phyloP scores from a whole-genome alignment of 2,329 filamentous ascomycete genomes.

The Ploettnerulaceae sp. region DNA sequence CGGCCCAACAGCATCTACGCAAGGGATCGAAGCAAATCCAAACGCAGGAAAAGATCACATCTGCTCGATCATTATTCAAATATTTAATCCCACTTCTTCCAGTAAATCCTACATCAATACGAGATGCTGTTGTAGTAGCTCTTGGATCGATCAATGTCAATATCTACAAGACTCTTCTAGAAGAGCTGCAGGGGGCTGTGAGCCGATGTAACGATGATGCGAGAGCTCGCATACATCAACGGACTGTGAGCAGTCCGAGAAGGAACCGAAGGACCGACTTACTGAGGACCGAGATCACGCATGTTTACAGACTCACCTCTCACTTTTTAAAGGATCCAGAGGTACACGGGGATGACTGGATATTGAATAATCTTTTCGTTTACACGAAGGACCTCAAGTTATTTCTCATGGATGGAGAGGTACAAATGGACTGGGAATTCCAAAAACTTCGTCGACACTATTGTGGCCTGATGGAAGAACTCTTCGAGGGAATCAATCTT shows the following conservation, averaged over 20 bases:
- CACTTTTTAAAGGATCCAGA: constrained; percentile 77
- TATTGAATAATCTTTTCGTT: constrained; percentile 78
- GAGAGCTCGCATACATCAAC: constrained; percentile 78
- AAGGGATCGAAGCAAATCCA: constrained; percentile 72
- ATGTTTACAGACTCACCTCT: constrained; percentile 91
- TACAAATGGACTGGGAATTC: constrained; percentile 92
- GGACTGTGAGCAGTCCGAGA: constrained; percentile 76
- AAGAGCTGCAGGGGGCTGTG: constrained; percentile 84
- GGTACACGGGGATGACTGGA: constrained; percentile 83
- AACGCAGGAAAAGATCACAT: constrained; percentile 74
- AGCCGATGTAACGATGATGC: constrained; percentile 84
- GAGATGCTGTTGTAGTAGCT: constrained; percentile 85
- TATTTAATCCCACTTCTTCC: constrained; percentile 85
- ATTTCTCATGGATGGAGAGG: constrained; percentile 90
- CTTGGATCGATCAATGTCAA: constrained; percentile 94
- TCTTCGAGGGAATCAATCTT: constrained; percentile 86
- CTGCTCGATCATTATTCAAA: constrained; percentile 83
- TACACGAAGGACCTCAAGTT: constrained; percentile 91
- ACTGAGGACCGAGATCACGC: constrained; percentile 87
- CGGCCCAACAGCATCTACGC: constrained; percentile 67
- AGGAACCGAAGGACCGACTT: constrained; percentile 81
- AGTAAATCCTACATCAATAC: constrained; percentile 71
- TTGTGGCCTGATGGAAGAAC: constrained; percentile 85
- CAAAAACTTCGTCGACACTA: constrained; percentile 89
- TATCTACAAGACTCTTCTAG: constrained; percentile 83